Evolutionary conservation across 2,329 filamentous ascomycete species (phyloP).

Genomic region (Clonostachys sp.): DNA sequence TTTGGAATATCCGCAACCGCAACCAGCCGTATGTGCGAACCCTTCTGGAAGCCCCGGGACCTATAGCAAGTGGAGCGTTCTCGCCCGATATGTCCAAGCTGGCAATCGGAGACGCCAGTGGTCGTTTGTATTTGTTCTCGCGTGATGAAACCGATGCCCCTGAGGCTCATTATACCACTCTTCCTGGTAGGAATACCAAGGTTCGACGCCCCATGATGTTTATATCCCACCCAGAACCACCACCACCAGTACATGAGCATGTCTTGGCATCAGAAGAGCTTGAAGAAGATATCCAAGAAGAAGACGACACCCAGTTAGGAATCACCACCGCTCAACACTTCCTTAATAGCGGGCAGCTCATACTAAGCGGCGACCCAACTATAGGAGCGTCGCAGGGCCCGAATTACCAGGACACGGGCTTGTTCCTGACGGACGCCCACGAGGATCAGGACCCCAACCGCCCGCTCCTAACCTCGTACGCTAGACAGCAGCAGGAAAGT

Average conservation of each 20-base stretch:
- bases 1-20: conserved; percentile 52
- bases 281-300: background rate
- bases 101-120: conserved; percentile 56
- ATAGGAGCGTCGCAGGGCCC: conserved; percentile 54
- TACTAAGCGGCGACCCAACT: conserved; percentile 34
- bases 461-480: conserved; percentile 38
- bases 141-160: conserved; percentile 37
- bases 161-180: conserved; percentile 22
- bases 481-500: conserved; percentile 38
- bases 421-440: conserved; percentile 46
- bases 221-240: conserved; percentile 44
- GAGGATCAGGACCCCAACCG: conserved; percentile 29
- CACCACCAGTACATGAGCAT: conserved; percentile 21
- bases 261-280: too few species aligned
- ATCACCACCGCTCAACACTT: conserved; percentile 6
- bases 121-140: conserved; percentile 51
- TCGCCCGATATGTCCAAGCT: conserved; percentile 51
- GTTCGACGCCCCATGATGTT: conserved; percentile 42
- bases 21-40: conserved; percentile 42
- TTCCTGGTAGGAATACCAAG: conserved; percentile 20
- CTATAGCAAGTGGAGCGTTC: conserved; percentile 54
- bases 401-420: conserved; percentile 36
- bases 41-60: conserved; percentile 48
- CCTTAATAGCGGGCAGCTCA: conserved; percentile 33
- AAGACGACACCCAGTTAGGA: background rate